Evolutionary conservation across 805 yeast genomes (phyloP), one percentile per base, ranked within the genome.

Genomic region (Candida vaughaniae): DNA sequence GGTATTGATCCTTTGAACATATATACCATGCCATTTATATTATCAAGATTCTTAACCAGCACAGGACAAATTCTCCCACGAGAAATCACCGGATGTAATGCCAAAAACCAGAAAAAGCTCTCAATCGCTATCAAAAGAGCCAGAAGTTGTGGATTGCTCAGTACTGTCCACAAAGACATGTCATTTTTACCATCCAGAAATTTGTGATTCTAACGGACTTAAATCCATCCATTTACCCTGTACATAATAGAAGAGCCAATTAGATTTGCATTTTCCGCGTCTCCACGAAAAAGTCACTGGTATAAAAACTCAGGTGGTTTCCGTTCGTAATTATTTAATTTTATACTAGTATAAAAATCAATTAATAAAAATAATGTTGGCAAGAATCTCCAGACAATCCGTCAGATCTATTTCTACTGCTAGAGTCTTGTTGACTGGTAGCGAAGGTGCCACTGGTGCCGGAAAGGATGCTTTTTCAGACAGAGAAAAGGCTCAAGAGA

Each of bases 401-500:
- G 42, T 53, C 43, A 61, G 69, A 58, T 42, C 57, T 29, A 51
- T 64, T 45, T 57, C 65, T 22, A 49, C 53, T 28, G 27, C 62
- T 36, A 56, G 62, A 52, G 46, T 44, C 25, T 58, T 57, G 25
- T 39, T 51, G 14, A 35, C 44, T 31, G n/a, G 33, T 17, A 35
- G 29, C n/a, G 56, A 56, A 42, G 58, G 60, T 36, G 49, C 59
- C 33, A 39, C 42, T 30, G 42, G 43, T 35, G 45, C 47, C 26
- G 35, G 41, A 23, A 49, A 52, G 12, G 67, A 66, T 46, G 49
- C 64, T 7, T 57, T 63, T 52, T 51, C 75, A 75, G 87, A 89
- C 62, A 89, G 95, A 63, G 99, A 93, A 75, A 83, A 78, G 68
- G 96, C 96, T 46, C 82, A 81, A 59, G 99, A 91, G 72, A 88